A percentile compares a stretch with the other conserved stretches of the same genome.
Evolutionary conservation across 805 yeast species (phyloP).

Genomic region (Babjeviella inositovora): DNA sequence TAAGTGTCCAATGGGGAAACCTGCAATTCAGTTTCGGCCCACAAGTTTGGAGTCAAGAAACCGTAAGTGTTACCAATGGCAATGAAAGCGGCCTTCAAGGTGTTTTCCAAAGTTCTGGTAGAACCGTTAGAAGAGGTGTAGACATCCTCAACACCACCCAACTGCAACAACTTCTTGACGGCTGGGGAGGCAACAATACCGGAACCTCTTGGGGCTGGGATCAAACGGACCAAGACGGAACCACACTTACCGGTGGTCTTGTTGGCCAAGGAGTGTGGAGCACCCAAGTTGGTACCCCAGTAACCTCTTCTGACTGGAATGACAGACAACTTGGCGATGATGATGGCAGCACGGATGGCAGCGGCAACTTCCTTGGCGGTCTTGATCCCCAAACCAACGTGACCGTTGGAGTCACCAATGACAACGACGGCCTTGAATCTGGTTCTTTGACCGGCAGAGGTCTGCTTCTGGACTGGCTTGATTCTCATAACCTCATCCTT

Average conservation of each 20-base stretch:
- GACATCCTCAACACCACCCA: conserved; percentile 99
- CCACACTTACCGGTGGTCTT: conserved; percentile 99
- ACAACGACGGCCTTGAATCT: conserved; percentile 99
- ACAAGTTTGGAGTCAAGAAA: conserved; percentile 99
- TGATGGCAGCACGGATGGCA: conserved; percentile 99
- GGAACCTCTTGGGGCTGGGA: conserved; percentile 99
- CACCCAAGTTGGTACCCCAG: conserved; percentile 99
- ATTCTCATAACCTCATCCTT: conserved; percentile 99
- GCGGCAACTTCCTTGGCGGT: conserved; percentile 99
- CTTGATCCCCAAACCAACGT: conserved; percentile 99
- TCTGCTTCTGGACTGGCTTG: conserved; percentile 99
- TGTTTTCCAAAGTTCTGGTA: conserved; percentile 99
- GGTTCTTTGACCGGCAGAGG: conserved; percentile 99
- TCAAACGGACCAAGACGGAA: conserved; percentile 95
- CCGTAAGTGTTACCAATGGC: conserved; percentile 99
- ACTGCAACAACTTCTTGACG: conserved; percentile 95
- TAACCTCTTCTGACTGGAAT: conserved; percentile 99
- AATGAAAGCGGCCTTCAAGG: conserved; percentile 98
- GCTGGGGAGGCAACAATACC: conserved; percentile 99
- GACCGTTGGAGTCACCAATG: conserved; percentile 99
- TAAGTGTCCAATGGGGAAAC: conserved; percentile 91
- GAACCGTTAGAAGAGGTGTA: conserved; percentile 98
- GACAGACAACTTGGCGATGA: conserved; percentile 96
- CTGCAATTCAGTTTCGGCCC: conserved; percentile 75
- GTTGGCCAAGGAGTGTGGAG: conserved; percentile 96